These are phyloP conservation scores for Xylariales sp. DNA, from an alignment of 2,329 filamentous ascomycete genomes.

Conservation along the genomic window DNA sequence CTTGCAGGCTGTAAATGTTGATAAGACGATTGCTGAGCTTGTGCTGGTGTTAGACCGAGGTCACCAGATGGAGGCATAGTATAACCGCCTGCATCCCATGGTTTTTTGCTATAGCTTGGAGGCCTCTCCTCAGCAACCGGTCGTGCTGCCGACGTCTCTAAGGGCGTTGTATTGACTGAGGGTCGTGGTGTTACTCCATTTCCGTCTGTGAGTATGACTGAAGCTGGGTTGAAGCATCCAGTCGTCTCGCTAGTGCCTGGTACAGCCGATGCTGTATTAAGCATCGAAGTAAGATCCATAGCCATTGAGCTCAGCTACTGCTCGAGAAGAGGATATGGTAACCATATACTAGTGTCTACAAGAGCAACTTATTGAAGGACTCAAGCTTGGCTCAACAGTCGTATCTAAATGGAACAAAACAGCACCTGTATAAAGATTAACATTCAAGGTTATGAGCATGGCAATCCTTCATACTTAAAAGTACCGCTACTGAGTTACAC, in stretches of 20 bases:
- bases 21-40: neutral
- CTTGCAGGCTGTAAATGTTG: conserved; percentile 46
- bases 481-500: neutral
- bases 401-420: neutral
- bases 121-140: conserved; percentile 48
- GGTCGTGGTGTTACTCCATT: conserved; percentile 42
- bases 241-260: conserved; percentile 32
- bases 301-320: conserved; percentile 49
- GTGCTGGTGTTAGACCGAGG: conserved; percentile 49
- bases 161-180: conserved; percentile 48
- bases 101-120: conserved; percentile 55
- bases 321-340: neutral
- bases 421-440: neutral
- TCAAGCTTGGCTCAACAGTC: neutral
- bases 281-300: conserved; percentile 58
- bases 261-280: conserved; percentile 53
- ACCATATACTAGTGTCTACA: neutral
- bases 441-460: neutral
- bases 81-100: conserved; percentile 65
- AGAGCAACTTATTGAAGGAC: neutral
- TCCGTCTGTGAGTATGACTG: conserved; percentile 42
- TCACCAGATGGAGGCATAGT: conserved; percentile 58
- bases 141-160: conserved; percentile 39
- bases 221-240: conserved; percentile 39
- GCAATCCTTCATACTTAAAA: neutral